Evolutionary conservation across 1,284 basidiomycete genomes (phyloP), one percentile per base, ranked within the genome.

Genomic region (Rugosomyces carneus): DNA sequence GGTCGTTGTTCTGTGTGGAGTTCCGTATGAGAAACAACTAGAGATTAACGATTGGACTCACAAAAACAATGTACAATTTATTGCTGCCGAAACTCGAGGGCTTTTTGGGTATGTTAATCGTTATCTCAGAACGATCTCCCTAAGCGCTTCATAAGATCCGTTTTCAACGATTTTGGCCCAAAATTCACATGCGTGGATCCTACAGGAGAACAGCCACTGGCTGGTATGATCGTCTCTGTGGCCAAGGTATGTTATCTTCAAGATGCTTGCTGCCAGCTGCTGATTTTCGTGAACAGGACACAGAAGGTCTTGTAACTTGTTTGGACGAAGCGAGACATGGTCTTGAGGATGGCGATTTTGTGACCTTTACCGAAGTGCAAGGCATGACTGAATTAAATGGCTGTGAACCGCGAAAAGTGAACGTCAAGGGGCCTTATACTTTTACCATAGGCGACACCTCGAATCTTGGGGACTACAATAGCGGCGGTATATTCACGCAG

Each of bases 321-420:
- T 71, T 98, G 49, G 96, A 99, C 59, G 96, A 99, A 71, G 91
- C 95, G 4, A 81, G 96, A 49, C 96, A 99, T 63, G 96, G 96
- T 23, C 80, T 99, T 13, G 92, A 98, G 67, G 96, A 99, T 64
- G 96, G 96, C 19, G 93, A 99, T 66, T 98, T 87, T 59, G 95
- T 99, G 18, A 94, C 94, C 3, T 99, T 99, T 71, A 78, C 82
- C n/a, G 96, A 99, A 71, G 81, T 99, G 37, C 88, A 96, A 67
- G 96, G 96, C 23, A 96, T 97, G 92, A 77, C 81, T 21, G 88
- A 89, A 57, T 69, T 99, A 40, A 97, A 98, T 59, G 88, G 78
- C 15, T 89, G 89, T 59, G 87, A 94, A 62, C 95, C 95, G 11
- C 78, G 91, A 48, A 98, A 94, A 65, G 71, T 99, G 41, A 76